A percentile compares a stretch with the other conserved stretches of the same genome.
Conservation (phyloP, 768 basidiomycete species). For the Collybia sp. region DNA sequence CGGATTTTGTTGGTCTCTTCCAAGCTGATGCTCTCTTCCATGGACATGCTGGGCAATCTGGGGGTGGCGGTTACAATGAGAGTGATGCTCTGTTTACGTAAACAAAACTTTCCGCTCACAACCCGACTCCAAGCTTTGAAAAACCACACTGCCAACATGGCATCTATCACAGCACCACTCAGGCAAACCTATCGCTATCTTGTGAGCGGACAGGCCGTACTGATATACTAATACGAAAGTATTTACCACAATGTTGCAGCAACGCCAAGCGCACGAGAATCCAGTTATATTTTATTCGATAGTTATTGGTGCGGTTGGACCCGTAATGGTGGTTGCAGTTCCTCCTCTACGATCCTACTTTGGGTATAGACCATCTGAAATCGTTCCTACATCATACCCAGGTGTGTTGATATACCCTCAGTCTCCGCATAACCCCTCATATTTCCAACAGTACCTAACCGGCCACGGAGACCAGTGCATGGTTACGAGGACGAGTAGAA, state of each 20-base stretch:
- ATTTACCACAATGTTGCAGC: constrained; percentile 39
- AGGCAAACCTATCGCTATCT: constrained; percentile 49
- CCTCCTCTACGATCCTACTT: constrained; percentile 77
- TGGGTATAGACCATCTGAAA: constrained; percentile 68
- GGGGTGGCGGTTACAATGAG: constrained; percentile 5
- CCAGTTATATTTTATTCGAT: constrained; percentile 90
- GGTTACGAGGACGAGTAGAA: constrained; percentile 67
- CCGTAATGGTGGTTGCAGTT: constrained; percentile 63
- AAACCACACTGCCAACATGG: constrained; percentile 28
- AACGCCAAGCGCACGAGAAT: constrained; percentile 87
- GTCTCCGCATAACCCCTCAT: neutral
- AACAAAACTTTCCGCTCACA: too few relatives aligned
- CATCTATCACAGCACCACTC: constrained; percentile 40
- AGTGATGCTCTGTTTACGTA: too few relatives aligned
- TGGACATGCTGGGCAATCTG: constrained; percentile 39
- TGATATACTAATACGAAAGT: neutral
- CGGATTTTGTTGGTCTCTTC: constrained; percentile 97
- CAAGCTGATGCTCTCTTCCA: constrained; percentile 87
- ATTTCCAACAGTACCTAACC: constrained; percentile 53
- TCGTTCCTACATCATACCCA: constrained; percentile 75
- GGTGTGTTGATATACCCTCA: constrained; percentile 37
- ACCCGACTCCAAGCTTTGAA: neutral
- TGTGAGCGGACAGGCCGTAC: constrained; percentile 18
- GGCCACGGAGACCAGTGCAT: constrained; percentile 59
- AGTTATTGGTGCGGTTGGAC: constrained; percentile 70